Base-by-base conservation (phyloP, 164 flowering plant genomes). In the Vitis riparia region DNA sequence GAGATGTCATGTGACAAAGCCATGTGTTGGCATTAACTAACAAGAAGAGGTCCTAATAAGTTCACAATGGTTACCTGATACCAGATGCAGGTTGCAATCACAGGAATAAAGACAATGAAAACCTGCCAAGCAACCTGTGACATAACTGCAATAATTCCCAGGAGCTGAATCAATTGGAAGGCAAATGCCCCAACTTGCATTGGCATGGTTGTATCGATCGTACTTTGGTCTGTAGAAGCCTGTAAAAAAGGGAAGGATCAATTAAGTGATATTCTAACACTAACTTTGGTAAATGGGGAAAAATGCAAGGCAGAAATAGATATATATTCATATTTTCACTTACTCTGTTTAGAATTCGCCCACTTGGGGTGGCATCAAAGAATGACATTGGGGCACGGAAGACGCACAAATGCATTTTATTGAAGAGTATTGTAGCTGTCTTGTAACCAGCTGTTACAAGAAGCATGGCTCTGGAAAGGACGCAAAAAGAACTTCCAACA, bases 351-450 rank as follows among this genome's bases (percentile, higher is more conserved):
- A 95, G 72, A 70, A 95, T 89, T 50, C 98, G 83, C 49, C 97
- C 97, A 78, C 91, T 89, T 44, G 99, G 99, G 5, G 99, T 95
- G 63, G 99, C 58, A 85, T 95, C 99, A 77, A 90, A 93, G 79
- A 93, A 95, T 55, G 97, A 90, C 99, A 95, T 91, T 44, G 97
- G 95, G 5, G 97, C 91, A 61, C 97, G 97, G 75, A 95, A 91
- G 58, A 95, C 81, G 81, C 88, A 82, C 2, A 60, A 17, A 73
- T 91, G 99, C 98, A 95, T 88, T 71, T 86, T 88, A 53, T 81
- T 75, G 82, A 95, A 95, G 53, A 95, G 89, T 50, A 78, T 15
- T 9, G 87, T 84, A 6, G 99, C 97, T 3, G 97, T 85, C 74
- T 87, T 87, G 73, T 82, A 91, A 16, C 88, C 91, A 53, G 84